These are phyloP conservation scores for Sambucus nigra DNA, from an alignment of 129 eudicot genomes.

Conservation along the genomic window DNA sequence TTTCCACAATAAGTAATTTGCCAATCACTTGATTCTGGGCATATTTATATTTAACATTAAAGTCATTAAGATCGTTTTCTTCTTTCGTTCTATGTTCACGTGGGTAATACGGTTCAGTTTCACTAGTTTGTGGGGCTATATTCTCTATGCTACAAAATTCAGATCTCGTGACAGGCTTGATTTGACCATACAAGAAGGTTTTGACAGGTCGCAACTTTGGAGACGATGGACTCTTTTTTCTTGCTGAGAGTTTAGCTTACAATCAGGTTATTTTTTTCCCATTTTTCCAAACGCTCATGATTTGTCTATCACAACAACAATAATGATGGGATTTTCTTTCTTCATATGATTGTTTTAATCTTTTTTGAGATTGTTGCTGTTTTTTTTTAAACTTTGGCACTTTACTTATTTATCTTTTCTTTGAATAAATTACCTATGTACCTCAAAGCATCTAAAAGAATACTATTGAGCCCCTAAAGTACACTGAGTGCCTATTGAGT, in stretches of 20 bases:
- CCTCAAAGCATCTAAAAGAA: no score
- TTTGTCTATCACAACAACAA: background rate
- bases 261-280: constrained; percentile 48
- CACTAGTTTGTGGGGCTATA: background rate
- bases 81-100: background rate
- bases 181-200: constrained; percentile 5
- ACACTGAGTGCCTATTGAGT: no score
- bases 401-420: background rate
- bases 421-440: background rate
- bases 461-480: no score
- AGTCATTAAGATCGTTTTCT: background rate
- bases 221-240: constrained; percentile 72
- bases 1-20: no score
- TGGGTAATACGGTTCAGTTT: background rate
- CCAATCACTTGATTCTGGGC: no score
- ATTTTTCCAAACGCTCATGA: background rate
- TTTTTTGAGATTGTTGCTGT: no score
- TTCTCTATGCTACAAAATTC: background rate
- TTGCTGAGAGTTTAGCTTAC: constrained; percentile 89
- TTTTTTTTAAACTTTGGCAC: no score
- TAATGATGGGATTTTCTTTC: constrained; percentile 1
- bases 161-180: background rate
- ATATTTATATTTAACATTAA: no score
- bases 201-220: constrained; percentile 83
- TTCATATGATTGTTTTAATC: background rate